phyloP scores from a whole-genome alignment of 352 stramenopile genomes.

The Phytopythium chamaehyphon region DNA sequence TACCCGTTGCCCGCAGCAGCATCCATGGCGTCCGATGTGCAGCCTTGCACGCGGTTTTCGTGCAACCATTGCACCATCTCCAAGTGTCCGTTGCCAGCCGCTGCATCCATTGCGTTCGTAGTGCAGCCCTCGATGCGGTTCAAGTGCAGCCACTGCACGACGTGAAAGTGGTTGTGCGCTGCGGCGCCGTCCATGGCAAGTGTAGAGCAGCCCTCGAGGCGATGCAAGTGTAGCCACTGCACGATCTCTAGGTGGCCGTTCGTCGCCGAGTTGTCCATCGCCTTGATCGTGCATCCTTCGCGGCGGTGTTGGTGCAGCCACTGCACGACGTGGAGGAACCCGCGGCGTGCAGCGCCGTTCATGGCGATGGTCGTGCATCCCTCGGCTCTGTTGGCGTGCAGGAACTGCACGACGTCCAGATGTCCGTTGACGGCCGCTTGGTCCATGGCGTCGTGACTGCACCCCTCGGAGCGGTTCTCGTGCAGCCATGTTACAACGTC shows the following conservation, averaged over 20 bases:
- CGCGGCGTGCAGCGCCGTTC: conserved; percentile 23
- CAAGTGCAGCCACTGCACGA: conserved; percentile 27
- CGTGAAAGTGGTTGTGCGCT: conserved; percentile 14
- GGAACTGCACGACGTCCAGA: conserved; percentile 18
- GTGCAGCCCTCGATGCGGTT: conserved; percentile 22
- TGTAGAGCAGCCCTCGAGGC: conserved; percentile 14
- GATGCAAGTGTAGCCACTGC: conserved; percentile 9
- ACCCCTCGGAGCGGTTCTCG: not conserved
- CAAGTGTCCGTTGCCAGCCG: conserved; percentile 13
- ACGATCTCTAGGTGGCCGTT: conserved; percentile 9
- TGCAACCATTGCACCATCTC: conserved; percentile 23
- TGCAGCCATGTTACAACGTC: conserved; percentile 8
- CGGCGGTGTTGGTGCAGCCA: conserved; percentile 21
- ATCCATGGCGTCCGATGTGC: conserved; percentile 23
- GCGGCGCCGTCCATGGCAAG: conserved; percentile 31
- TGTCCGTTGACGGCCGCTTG: conserved; percentile 10
- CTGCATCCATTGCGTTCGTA: conserved; percentile 18
- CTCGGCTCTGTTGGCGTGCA: conserved; percentile 17
- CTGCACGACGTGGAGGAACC: conserved; percentile 15
- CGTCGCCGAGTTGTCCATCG: conserved; percentile 24
- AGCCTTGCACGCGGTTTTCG: conserved; percentile 22
- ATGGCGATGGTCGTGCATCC: conserved; percentile 31
- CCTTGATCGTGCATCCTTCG: conserved; percentile 18
- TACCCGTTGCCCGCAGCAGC: conserved; percentile 15
- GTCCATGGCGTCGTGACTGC: conserved; percentile 10